Evolutionary conservation across 495 filamentous ascomycete species (phyloP), one percentile per base, ranked within the genome.

Genomic region (Trichocladium antarcticum): DNA sequence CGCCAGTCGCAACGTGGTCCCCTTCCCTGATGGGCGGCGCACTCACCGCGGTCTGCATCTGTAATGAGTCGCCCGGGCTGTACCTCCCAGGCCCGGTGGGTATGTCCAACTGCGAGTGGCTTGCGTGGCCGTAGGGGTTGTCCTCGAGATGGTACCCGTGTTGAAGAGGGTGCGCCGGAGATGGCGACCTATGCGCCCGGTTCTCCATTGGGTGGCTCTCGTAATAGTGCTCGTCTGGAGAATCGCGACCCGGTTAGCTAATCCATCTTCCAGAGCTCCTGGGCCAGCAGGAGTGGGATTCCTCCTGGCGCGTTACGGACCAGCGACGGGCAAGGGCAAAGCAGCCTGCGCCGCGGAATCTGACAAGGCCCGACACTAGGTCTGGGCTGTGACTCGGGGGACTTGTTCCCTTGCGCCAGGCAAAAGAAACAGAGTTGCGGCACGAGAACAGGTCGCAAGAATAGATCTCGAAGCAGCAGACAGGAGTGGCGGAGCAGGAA

Each of bases 131-230:
- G 54, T 84, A 84, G 24, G 80, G 74, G 45, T 75, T 71, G 59
- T 87, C 82, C n/a, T 84, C 75, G 3, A 85, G 68, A 54, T 88
- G 82, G 59, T 88, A 87, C 37, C 77, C 75, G 47, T 79, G 72
- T 49, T 76, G 70, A 24, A 72, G 48, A 21, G 73, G 74, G 51
- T 76, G 72, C 36, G 68, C 73, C 8, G 75, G 74, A 31, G 77
- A 77, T 21, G 82, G 74, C 22, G 76, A 74, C 50, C 78, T 54
- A 31, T 74, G 76, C 37, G 71, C 71, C 16, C 77, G 71, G 42
- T 71, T 72, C 53, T 77, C 76, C 68, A 79, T 72, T 28, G 65
- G 67, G 28, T 61, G 74, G 50, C 54, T 62, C 68, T 68, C 75
- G 63, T 74, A 79, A 57, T 77, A 74, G 45, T 83, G 74, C 63